Percentiles rank a stretch among this genome's conserved stretches.
Conservation (phyloP, 805 yeast genomes). For the Sugiyamaella valdiviana region DNA sequence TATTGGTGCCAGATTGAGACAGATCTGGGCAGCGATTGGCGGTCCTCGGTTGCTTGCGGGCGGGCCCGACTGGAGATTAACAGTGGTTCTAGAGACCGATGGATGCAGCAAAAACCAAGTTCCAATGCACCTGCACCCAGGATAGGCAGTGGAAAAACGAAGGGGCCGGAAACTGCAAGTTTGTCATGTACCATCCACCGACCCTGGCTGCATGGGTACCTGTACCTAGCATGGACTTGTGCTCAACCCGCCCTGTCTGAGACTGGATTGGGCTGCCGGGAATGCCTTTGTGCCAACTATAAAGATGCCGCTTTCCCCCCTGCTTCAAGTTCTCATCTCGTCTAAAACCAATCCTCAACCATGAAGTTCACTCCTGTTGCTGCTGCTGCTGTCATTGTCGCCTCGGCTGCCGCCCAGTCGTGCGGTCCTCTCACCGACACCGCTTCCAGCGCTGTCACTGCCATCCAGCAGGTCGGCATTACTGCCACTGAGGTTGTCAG, state of each 20-base stretch:
- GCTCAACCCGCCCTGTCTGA: neutral
- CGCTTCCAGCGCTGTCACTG: constrained; percentile 4
- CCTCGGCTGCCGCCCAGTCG: constrained; percentile 6
- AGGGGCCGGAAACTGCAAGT: neutral
- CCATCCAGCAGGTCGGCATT: neutral
- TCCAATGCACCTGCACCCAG: neutral
- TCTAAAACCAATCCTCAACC: neutral
- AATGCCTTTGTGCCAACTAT: neutral
- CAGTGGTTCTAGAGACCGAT: no score
- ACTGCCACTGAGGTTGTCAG: constrained; percentile 1
- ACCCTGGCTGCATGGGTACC: neutral
- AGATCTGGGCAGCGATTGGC: no score
- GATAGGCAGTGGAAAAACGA: neutral
- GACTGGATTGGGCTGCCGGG: neutral
- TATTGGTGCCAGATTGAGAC: no score
- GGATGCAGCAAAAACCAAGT: neutral
- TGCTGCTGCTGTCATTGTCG: constrained; percentile 1
- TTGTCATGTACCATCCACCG: neutral
- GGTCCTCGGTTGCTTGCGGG: no score
- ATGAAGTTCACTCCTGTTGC: constrained; percentile 9
- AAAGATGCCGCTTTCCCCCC: neutral
- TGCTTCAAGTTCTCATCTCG: neutral
- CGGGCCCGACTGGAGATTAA: no score
- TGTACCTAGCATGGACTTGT: neutral
- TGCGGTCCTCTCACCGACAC: constrained; percentile 7